Evolutionary conservation across 495 filamentous ascomycete species (phyloP), one percentile per base, ranked within the genome.

Genomic region (Parmelia sp.): DNA sequence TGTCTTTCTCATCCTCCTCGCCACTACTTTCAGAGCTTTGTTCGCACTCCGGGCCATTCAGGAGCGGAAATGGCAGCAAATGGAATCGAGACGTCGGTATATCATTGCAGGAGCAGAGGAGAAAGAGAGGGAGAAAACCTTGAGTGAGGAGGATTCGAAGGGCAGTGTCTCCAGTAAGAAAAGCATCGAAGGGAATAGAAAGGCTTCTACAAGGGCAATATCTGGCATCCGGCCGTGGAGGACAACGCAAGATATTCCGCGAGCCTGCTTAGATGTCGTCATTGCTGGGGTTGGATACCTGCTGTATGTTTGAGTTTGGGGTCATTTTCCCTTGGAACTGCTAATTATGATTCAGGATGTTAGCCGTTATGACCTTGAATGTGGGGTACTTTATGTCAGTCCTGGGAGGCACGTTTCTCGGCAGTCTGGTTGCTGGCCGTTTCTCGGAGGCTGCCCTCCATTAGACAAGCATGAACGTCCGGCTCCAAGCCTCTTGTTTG

Each of bases 301-400:
- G 45, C 83, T 97, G 93, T 96, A 81, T 81, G 91, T 85, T 36
- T n/a, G 44, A 66, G 40, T 17, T 51, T 7, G n/a, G 21, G n/a
- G 12, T 3, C 29, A 7, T 3, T 21, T 27, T n/a, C 5, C 27
- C n/a, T 47, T 49, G 58, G 57, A 65, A 61, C 71, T 45, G 70
- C 58, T 60, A 25, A 27, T 64, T 47, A 62, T 67, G 10, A 49
- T 64, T 35, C 35, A 97, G 93, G 58, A 97, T 97, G 93, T 79
- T 97, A 76, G 92, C 90, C n/a, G 90, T 96, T 69, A 97, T 97
- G 93, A 94, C 91, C 5, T 83, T 93, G 84, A 97, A 97, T 70
- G 83, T 97, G 53, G 93, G 93, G n/a, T 97, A 96, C 71, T 97
- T 96, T 76, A 76, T 92, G 33, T 91, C 92, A 2, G 83, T 96